Conservation (phyloP, 371 early-diverging fungal species). For the Nematocida ausubeli region DNA sequence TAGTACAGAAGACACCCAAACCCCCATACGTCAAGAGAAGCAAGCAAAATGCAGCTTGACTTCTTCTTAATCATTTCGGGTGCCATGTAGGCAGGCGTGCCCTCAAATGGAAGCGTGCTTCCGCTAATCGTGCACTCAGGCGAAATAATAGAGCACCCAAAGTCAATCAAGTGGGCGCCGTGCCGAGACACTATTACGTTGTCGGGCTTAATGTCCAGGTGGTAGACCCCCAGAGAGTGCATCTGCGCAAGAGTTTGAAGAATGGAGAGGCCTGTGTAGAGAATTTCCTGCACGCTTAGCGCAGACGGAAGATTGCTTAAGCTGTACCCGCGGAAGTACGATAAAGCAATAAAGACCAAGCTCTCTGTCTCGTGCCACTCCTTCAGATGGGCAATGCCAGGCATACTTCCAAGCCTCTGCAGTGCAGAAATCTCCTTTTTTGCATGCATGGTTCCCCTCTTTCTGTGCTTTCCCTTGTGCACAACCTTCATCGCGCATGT, state of each 20-base stretch:
- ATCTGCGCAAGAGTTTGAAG: slow-evolving; percentile 23
- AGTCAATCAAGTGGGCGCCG: slow-evolving; percentile 25
- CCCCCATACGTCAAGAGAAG: slow-evolving; percentile 45
- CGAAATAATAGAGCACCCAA: slow-evolving; percentile 45
- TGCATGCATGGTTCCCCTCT: slow-evolving; percentile 45
- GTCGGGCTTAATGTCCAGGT: slow-evolving; percentile 48
- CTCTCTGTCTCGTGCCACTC: slow-evolving; percentile 32
- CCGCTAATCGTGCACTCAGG: not conserved
- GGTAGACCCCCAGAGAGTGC: slow-evolving; percentile 39
- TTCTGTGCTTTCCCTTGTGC: slow-evolving; percentile 29
- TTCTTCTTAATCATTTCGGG: slow-evolving; percentile 39
- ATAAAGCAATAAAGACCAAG: slow-evolving; percentile 10
- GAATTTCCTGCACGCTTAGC: not conserved
- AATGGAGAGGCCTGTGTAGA: slow-evolving; percentile 2
- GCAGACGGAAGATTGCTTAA: not conserved
- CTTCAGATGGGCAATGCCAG: slow-evolving; percentile 16
- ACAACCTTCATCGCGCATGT: slow-evolving; percentile 86
- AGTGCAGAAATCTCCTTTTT: slow-evolving; percentile 39
- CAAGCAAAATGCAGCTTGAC: not conserved
- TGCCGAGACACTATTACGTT: slow-evolving; percentile 24
- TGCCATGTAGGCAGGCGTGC: slow-evolving; percentile 54
- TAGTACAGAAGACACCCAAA: slow-evolving; percentile 58
- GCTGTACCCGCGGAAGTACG: not conserved
- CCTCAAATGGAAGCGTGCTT: slow-evolving; percentile 37
- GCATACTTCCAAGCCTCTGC: not conserved